Conservation (phyloP, 805 yeast species). For the Ogataea degrootiae region DNA sequence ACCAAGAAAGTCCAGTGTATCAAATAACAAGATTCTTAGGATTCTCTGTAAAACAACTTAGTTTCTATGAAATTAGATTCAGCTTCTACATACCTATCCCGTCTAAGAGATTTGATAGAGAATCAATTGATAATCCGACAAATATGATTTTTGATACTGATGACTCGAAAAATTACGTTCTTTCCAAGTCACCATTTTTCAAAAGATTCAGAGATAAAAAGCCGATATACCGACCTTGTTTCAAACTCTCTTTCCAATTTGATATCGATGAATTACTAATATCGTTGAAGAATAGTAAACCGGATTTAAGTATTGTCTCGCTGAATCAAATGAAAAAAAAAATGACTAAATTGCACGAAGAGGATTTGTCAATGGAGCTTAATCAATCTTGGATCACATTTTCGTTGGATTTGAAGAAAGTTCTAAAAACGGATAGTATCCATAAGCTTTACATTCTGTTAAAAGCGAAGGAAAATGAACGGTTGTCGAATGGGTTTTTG, state of each 20-base stretch:
- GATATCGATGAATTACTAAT: conserved; percentile 1
- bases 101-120: conserved; percentile 8
- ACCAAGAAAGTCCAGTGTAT: conserved; percentile 6
- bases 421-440: neutral
- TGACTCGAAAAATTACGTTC: neutral
- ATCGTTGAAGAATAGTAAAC: neutral
- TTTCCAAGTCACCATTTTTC: conserved; percentile 7
- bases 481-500: conserved; percentile 17
- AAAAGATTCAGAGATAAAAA: conserved; percentile 4
- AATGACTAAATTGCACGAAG: neutral
- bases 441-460: conserved; percentile 21
- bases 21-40: conserved; percentile 15
- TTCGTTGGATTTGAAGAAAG: neutral
- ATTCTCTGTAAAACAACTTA: conserved; percentile 18
- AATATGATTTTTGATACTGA: conserved; percentile 1
- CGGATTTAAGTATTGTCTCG: neutral
- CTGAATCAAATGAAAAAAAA: neutral
- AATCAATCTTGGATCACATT: neutral
- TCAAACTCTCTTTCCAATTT: conserved; percentile 7
- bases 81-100: conserved; percentile 26
- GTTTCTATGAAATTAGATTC: conserved; percentile 13
- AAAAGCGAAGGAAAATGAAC: conserved; percentile 17
- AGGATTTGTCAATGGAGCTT: neutral
- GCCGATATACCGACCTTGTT: conserved; percentile 5
- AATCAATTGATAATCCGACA: conserved; percentile 15